Evolutionary conservation across 108 stramenopile species (phyloP).

Genomic region (Nitzschia sp.): DNA sequence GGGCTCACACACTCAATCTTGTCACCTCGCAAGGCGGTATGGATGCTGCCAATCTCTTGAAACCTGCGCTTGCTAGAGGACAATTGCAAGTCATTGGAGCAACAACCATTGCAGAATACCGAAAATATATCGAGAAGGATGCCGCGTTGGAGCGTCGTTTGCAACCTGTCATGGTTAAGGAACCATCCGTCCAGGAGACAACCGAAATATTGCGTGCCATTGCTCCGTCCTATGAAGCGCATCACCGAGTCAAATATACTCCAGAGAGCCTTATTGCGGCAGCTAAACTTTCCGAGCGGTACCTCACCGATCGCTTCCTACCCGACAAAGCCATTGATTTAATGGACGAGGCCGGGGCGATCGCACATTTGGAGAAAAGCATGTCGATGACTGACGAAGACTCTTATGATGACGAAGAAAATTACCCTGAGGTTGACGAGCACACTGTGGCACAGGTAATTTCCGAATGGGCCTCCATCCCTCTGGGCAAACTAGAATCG

Average conservation of each 20-base stretch:
- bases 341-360: slow-evolving; percentile 95
- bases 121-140: slow-evolving; percentile 93
- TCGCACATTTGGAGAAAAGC: slow-evolving; percentile 82
- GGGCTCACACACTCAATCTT: neutral
- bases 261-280: slow-evolving; percentile 61
- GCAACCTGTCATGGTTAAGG: slow-evolving; percentile 84
- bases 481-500: slow-evolving; percentile 75
- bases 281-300: slow-evolving; percentile 73
- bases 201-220: slow-evolving; percentile 77
- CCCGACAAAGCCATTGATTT: slow-evolving; percentile 93
- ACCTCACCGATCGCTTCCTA: slow-evolving; percentile 80
- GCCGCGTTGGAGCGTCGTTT: slow-evolving; percentile 87
- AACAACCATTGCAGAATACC: slow-evolving; percentile 89
- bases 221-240: slow-evolving; percentile 63
- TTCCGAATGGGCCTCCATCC: slow-evolving; percentile 72
- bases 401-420: slow-evolving; percentile 13
- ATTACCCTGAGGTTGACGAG: slow-evolving; percentile 62
- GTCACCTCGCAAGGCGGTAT: slow-evolving; percentile 52
- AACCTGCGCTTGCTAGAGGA: slow-evolving; percentile 86
- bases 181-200: slow-evolving; percentile 79
- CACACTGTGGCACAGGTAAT: slow-evolving; percentile 62
- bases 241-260: slow-evolving; percentile 74
- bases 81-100: slow-evolving; percentile 88
- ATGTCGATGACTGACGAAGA: slow-evolving; percentile 20
- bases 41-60: slow-evolving; percentile 92